Base-by-base conservation (phyloP, 306 rosid species). In the Luffa aegyptiaca region DNA sequence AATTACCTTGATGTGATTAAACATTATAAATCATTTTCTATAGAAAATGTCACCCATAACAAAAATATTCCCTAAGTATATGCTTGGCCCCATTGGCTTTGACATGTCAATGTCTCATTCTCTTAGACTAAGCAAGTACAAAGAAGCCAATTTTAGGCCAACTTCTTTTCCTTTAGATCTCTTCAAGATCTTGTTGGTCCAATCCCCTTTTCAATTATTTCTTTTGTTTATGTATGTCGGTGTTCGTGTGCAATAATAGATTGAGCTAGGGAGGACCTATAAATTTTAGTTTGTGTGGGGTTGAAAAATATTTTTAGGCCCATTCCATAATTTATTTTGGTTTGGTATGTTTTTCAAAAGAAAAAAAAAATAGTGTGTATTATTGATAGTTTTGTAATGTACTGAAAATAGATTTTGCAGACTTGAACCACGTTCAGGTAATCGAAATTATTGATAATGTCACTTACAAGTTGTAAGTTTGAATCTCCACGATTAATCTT, bases 121-220 rank as follows among this genome's bases (percentile, higher is more conserved):
- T 16, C 45, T 37, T 14, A 36, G 46, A 36, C 39, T 41, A 66
- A 39, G 49, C 48, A 65, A 65, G 69, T 62, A 62, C 69, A 62
- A 62, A 35, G 69, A 65, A 10, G 48, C 48, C 74, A 66, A 66
- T 66, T 66, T 66, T 39, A 66, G 51, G 74, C 51, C 74, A 66
- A 66, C 49, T 66, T 66, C 49, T 37, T 39, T 33, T 66, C 11
- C 74, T 66, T 66, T 8, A 66, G 13, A 66, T 66, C 74, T 66
- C 49, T 4, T 2, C 13, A 7, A 65, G 5, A 12, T 36, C 13
- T 65, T 65, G 31, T 65, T 37, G 45, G 49, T 16, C 51, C 49
- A 66, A 66, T 41, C 6, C 41, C 9, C 73, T 4, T 9, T 37
- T 39, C 65, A 16, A 3, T 66, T 39, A 8, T 66, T 65, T 63